Evolutionary conservation across 306 rosid species (phyloP), one percentile per base, ranked within the genome.

Genomic region (Vicia sativa): DNA sequence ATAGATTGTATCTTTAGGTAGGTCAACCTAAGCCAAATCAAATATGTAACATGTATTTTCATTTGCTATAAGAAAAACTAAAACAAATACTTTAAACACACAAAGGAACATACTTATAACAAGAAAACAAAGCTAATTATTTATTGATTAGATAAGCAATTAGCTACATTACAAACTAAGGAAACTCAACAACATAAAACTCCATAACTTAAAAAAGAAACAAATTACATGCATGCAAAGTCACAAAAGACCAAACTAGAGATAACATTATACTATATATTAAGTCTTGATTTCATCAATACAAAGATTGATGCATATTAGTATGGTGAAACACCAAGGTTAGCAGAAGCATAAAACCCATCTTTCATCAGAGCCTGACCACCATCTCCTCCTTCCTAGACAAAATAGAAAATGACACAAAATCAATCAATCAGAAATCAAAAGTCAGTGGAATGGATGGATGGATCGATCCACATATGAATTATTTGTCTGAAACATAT

Each of bases 311-410:
- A 34, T 54, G 31, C 31, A 18, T 48, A 48, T 71, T 71, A 87
- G 89, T 78, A 90, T 41, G 90, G 96, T 53, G 92, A 86, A 71
- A 89, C 84, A 38, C 88, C 87, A 72, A 83, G 74, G 81, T 87
- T 87, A 11, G 88, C 89, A 0, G 96, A 58, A 76, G 80, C 74
- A 18, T 84, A 90, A 80, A 70, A 82, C 11, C 81, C 98, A 75
- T 87, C 92, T 78, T 87, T 89, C 87, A 84, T 65, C 3, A 82
- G 79, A 78, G 73, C 71, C 65, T 87, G 58, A 21, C 25, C 89
- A 6, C 25, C 89, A 6, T 86, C 67, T 9, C 16, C 97, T 65
- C 84, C 91, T 67, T 92, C 95, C 98, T 92, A 68, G 68, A 77
- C 74, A 60, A 54, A 48, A 46, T 31, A 55, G 52, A 80, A 19